Evolutionary conservation across 169 alveolate genomes (phyloP).

Genomic region (Eimeria acervulina): DNA sequence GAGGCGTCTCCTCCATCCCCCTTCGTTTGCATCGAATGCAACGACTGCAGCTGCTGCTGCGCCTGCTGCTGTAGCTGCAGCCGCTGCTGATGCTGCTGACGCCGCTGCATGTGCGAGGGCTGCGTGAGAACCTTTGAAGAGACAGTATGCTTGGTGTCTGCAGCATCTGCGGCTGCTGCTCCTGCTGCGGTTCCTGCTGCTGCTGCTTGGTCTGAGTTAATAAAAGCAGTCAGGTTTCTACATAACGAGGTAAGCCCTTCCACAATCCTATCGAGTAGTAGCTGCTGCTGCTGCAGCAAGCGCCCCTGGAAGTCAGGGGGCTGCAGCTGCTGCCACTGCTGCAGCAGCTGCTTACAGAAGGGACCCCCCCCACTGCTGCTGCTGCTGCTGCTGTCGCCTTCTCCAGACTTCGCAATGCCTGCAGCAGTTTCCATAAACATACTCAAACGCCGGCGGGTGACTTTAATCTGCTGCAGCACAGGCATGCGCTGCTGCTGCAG

Average conservation of each 20-base stretch:
- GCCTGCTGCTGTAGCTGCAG: too few relatives aligned
- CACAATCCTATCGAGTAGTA: neutral
- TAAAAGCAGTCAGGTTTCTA: neutral
- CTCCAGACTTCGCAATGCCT: conserved; percentile 9
- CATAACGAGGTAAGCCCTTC: neutral
- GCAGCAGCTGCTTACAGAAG: conserved; percentile 44
- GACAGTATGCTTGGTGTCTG: neutral
- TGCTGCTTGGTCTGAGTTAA: neutral
- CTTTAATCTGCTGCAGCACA: conserved; percentile 25
- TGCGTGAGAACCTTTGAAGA: neutral
- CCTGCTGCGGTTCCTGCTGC: neutral
- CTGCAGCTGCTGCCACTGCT: conserved; percentile 66
- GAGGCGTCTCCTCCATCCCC: neutral
- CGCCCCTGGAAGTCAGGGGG: neutral
- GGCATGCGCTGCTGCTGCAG: conserved; percentile 59
- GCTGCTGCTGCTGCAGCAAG: conserved; percentile 49
- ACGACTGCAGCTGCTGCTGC: neutral
- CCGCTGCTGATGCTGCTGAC: too few relatives aligned
- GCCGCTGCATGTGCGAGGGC: neutral
- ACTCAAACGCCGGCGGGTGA: conserved; percentile 10
- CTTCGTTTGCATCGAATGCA: neutral
- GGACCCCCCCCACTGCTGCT: conserved; percentile 25
- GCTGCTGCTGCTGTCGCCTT: neutral
- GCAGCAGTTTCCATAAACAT: conserved; percentile 29
- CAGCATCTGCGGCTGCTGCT: neutral